Evolutionary conservation across 306 rosid genomes (phyloP).

Genomic region (Inga leiocalycina): DNA sequence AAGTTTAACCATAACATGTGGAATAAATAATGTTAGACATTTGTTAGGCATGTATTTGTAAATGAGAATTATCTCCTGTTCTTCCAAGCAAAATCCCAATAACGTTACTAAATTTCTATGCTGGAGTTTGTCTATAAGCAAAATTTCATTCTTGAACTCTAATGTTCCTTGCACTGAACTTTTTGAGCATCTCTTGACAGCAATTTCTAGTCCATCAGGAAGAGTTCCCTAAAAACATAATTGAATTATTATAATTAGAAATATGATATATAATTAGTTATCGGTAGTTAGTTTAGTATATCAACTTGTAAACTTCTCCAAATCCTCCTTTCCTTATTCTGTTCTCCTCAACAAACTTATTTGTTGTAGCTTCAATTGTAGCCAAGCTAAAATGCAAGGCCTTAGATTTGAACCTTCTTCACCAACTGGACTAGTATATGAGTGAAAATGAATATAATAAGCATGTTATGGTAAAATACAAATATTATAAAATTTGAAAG

Average conservation of each 20-base stretch:
- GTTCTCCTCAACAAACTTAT: background rate
- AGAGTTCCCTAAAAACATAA: background rate
- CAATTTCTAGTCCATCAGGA: background rate
- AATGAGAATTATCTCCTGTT: background rate
- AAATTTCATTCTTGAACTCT: background rate
- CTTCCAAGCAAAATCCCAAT: background rate
- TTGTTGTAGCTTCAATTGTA: background rate
- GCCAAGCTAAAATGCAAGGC: background rate
- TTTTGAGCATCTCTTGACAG: background rate
- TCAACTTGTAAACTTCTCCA: background rate
- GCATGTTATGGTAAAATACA: background rate
- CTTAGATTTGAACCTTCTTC: background rate
- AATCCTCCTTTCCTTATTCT: background rate
- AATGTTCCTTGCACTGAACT: background rate
- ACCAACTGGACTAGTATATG: background rate
- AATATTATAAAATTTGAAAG: background rate
- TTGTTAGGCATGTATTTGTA: background rate
- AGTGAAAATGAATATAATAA: background rate
- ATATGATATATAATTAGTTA: background rate
- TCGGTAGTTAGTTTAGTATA: background rate
- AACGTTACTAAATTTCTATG: background rate
- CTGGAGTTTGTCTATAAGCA: background rate
- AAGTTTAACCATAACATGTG: background rate
- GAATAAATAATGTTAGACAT: background rate
- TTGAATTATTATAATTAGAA: background rate